Base-by-base conservation (phyloP, 805 yeast species). In the Cephaloascus fragrans region DNA sequence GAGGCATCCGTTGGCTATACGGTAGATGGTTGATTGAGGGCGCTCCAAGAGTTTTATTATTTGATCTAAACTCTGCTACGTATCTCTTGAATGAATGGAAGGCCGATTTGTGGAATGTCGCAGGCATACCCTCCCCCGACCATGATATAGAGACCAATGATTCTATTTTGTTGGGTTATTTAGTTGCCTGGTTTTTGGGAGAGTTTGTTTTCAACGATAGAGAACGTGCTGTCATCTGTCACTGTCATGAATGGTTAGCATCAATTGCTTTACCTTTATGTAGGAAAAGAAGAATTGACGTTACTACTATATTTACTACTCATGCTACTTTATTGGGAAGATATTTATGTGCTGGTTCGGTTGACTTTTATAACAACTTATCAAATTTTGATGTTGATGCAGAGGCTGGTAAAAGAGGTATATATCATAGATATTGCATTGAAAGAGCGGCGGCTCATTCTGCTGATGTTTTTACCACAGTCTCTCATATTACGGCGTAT, bases 11-110 rank as follows among this genome's bases (percentile, higher is more conserved):
- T 41, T 85, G 82, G 69, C 64, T 88, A 38, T 89, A 90, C 53
- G 97, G 97, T 36, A 73, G 97, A 42, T 90, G 98, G 98, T 73
- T 90, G 50, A 88, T 90, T 50, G 98, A 93, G 57, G 97, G 97
- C 16, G 96, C 97, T 0, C 98, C 98, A 18, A 66, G 95, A 38
- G 97, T 93, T 18, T 65, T 90, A 35, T 66, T 90, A 36, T 93
- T 93, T 51, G 97, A 90, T 56, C 70, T 87, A 43, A 76, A 80
- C 37, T 81, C 95, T 12, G 95, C 90, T 3, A 64, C 66, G 29
- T 48, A 51, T 41, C 73, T 72, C 55, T 67, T 90, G 48, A 82
- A 83, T 54, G 97, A 93, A 53, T 90, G 97, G 98, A 90, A 88
- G 60, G 61, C 86, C 1, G 97, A 90, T 57, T 63, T 90, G 43